Conservation (phyloP, 345 rosid genomes). For the Populus pruinosa region DNA sequence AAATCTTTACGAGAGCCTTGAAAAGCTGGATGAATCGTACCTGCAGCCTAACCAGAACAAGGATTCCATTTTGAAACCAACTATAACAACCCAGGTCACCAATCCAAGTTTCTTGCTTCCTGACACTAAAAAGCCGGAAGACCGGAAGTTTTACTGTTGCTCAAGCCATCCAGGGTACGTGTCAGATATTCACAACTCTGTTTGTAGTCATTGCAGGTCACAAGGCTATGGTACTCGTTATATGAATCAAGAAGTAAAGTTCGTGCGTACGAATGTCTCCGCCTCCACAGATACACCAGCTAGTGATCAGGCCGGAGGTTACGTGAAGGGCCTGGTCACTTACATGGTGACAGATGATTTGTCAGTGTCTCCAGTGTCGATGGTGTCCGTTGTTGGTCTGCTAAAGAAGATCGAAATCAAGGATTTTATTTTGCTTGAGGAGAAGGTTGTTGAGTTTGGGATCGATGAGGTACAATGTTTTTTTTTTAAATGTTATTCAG, state of each 20-base stretch:
- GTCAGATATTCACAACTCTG: background rate
- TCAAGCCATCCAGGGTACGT: background rate
- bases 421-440: constrained; percentile 10
- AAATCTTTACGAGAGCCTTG: constrained; percentile 1
- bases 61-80: background rate
- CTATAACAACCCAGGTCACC: no score
- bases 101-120: background rate
- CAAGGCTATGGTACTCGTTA: no score
- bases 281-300: background rate
- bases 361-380: constrained; percentile 15
- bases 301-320: background rate
- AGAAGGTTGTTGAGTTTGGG: constrained; percentile 17
- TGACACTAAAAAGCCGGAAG: background rate
- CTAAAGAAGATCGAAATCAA: constrained; percentile 16
- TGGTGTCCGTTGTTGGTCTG: background rate
- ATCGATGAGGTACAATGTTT: background rate
- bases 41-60: constrained; percentile 6
- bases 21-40: background rate
- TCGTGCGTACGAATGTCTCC: background rate
- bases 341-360: constrained; percentile 17
- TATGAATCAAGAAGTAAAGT: background rate
- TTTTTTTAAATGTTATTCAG: no score
- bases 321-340: background rate
- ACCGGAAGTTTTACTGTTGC: background rate
- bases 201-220: background rate